These are phyloP conservation scores for Parasitella parasitica DNA, from an alignment of 371 early-diverging fungal genomes.

Conservation along the genomic window DNA sequence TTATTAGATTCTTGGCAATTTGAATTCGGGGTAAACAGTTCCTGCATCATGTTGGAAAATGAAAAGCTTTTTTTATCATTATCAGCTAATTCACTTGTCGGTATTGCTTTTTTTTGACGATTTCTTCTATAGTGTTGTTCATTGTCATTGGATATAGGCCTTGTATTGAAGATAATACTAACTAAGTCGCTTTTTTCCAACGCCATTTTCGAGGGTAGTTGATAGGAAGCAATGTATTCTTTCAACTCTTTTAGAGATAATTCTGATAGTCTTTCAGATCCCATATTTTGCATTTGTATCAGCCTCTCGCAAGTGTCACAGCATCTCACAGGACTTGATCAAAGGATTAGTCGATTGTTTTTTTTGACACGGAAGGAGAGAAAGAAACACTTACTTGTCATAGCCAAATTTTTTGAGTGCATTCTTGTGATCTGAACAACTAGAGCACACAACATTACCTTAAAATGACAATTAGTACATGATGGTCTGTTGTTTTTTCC, in stretches of 20 bases:
- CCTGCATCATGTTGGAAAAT: slow-evolving; percentile 14
- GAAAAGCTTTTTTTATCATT: slow-evolving; percentile 1
- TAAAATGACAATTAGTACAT: neutral
- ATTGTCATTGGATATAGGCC: slow-evolving; percentile 44
- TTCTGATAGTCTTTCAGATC: slow-evolving; percentile 24
- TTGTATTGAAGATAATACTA: slow-evolving; percentile 40
- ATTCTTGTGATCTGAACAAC: slow-evolving; percentile 39
- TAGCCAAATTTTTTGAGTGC: slow-evolving; percentile 51
- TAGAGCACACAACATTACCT: slow-evolving; percentile 48
- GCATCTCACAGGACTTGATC: slow-evolving; percentile 39
- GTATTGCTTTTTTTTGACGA: neutral
- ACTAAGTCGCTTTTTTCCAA: slow-evolving; percentile 49
- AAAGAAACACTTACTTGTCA: slow-evolving; percentile 34
- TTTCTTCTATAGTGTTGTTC: slow-evolving; percentile 39
- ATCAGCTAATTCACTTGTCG: neutral
- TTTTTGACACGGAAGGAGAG: too few relatives aligned
- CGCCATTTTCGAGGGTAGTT: slow-evolving; percentile 35
- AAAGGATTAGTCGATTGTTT: neutral
- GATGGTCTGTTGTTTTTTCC: neutral
- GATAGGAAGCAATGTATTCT: slow-evolving; percentile 40
- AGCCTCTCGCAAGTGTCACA: slow-evolving; percentile 42
- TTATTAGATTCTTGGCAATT: slow-evolving; percentile 1
- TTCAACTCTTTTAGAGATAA: slow-evolving; percentile 35
- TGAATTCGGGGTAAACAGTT: slow-evolving; percentile 3
- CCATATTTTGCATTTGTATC: slow-evolving; percentile 47